Percentiles rank a stretch among this genome's conserved stretches.
These are phyloP conservation scores for Paxillus rubicundulus DNA, from an alignment of 768 basidiomycete genomes.

Conservation along the genomic window DNA sequence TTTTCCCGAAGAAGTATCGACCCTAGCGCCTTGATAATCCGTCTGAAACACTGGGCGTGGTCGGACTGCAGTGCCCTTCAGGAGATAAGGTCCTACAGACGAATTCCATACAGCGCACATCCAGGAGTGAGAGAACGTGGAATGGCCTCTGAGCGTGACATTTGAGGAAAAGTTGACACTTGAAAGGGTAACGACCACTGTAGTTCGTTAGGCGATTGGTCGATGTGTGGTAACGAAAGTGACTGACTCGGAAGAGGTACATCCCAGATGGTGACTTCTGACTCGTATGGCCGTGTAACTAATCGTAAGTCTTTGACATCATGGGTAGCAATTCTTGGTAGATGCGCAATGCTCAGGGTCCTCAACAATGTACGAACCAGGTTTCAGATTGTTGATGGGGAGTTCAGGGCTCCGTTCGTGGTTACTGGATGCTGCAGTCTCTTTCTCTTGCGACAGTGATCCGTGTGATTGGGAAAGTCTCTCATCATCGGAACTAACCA, in stretches of 20 bases:
- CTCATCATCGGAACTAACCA: neutral
- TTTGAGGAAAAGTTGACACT: slow-evolving; percentile 22
- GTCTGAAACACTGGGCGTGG: slow-evolving; percentile 8
- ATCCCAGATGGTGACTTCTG: slow-evolving; percentile 28
- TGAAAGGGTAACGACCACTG: slow-evolving; percentile 21
- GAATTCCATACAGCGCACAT: slow-evolving; percentile 18
- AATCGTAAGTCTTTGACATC: slow-evolving; percentile 13
- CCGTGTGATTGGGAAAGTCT: neutral
- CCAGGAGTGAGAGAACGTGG: slow-evolving; percentile 6
- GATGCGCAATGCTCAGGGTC: neutral
- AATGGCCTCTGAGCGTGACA: slow-evolving; percentile 13
- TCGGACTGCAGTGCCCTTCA: neutral
- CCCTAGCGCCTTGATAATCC: slow-evolving; percentile 14
- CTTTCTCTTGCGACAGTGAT: neutral
- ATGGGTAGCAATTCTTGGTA: neutral
- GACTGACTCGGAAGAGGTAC: slow-evolving; percentile 18
- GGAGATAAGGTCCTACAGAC: slow-evolving; percentile 15
- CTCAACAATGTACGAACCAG: neutral
- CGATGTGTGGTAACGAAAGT: neutral
- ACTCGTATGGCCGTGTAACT: slow-evolving; percentile 8
- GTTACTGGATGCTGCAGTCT: neutral
- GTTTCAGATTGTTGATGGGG: neutral
- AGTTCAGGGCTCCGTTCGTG: neutral
- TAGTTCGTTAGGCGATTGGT: neutral
- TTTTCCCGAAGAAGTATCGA: neutral